These are phyloP conservation scores for Cercophora scortea DNA, from an alignment of 495 filamentous ascomycete genomes.

Conservation along the genomic window DNA sequence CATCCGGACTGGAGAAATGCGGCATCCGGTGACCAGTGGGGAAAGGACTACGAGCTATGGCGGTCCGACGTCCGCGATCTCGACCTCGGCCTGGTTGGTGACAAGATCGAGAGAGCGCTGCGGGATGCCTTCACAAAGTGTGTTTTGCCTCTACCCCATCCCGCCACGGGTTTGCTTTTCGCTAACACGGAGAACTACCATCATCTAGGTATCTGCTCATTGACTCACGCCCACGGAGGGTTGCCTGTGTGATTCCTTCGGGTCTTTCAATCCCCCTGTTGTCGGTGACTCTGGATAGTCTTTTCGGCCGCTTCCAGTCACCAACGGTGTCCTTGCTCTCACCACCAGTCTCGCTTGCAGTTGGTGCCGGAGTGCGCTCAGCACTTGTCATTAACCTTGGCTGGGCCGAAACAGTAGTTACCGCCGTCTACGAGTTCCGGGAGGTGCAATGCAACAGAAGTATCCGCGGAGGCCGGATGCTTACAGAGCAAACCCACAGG, in stretches of 20 bases:
- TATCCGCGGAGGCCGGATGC: constrained; percentile 61
- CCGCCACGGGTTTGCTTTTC: background rate
- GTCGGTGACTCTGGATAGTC: constrained; percentile 59
- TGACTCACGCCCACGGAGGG: constrained; percentile 63
- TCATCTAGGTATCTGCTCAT: constrained; percentile 60
- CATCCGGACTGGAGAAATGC: constrained; percentile 36
- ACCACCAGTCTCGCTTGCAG: constrained; percentile 59
- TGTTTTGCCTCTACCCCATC: background rate
- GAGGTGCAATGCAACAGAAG: constrained; percentile 62
- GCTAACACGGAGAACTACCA: constrained; percentile 4
- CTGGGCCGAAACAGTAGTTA: constrained; percentile 81
- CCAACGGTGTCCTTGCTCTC: constrained; percentile 78
- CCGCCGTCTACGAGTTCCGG: constrained; percentile 79
- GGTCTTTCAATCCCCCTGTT: constrained; percentile 71
- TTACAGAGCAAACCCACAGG: constrained; percentile 61
- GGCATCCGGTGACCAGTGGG: constrained; percentile 50
- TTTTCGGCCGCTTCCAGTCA: constrained; percentile 73
- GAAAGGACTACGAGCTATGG: constrained; percentile 73
- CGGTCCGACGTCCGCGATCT: constrained; percentile 59
- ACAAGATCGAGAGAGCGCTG: constrained; percentile 79
- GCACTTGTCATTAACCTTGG: constrained; percentile 82
- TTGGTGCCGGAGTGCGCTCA: constrained; percentile 73
- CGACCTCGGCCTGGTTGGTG: constrained; percentile 72
- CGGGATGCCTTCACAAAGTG: constrained; percentile 78
- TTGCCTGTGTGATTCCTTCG: constrained; percentile 67